These are phyloP conservation scores for Ambrosia hybrid DNA, from an alignment of 140 eudicot species.

Conservation along the genomic window DNA sequence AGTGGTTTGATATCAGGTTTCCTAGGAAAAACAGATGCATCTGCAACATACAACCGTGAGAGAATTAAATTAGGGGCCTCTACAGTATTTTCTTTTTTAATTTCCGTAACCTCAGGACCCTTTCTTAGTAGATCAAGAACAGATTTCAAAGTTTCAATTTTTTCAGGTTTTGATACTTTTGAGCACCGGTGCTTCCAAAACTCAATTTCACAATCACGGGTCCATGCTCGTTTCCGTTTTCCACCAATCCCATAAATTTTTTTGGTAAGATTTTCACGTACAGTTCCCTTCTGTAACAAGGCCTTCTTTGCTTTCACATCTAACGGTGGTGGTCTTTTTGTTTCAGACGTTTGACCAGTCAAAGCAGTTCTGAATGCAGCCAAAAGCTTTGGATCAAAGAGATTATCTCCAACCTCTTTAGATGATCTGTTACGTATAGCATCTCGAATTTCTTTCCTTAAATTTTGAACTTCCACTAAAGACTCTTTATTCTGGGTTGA, in stretches of 20 bases:
- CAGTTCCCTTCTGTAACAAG: slow-evolving; percentile 71
- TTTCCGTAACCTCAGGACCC: slow-evolving; percentile 42
- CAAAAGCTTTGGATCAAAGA: slow-evolving; percentile 80
- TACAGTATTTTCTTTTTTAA: slow-evolving; percentile 36
- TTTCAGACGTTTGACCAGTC: slow-evolving; percentile 56
- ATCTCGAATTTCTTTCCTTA: slow-evolving; percentile 84
- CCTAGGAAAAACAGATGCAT: slow-evolving; percentile 83
- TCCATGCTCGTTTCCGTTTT: slow-evolving; percentile 74
- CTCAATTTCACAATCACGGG: slow-evolving; percentile 89
- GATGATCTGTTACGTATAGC: slow-evolving; percentile 82
- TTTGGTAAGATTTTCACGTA: slow-evolving; percentile 82
- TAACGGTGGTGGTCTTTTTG: slow-evolving; percentile 45
- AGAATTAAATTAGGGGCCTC: slow-evolving; percentile 58
- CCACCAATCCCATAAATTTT: slow-evolving; percentile 82
- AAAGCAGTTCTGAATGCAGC: slow-evolving; percentile 90
- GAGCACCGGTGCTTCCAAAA: slow-evolving; percentile 93
- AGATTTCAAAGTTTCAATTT: slow-evolving; percentile 71
- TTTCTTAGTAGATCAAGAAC: slow-evolving; percentile 76
- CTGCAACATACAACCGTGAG: slow-evolving; percentile 89
- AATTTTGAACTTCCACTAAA: slow-evolving; percentile 58
- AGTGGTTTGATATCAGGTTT: slow-evolving; percentile 73
- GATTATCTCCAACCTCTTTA: slow-evolving; percentile 54
- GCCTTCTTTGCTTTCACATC: slow-evolving; percentile 74
- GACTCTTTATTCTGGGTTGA: slow-evolving; percentile 63
- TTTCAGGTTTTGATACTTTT: slow-evolving; percentile 67